Evolutionary conservation across 2,329 filamentous ascomycete genomes (phyloP).

Genomic region (Didymella exigua): DNA sequence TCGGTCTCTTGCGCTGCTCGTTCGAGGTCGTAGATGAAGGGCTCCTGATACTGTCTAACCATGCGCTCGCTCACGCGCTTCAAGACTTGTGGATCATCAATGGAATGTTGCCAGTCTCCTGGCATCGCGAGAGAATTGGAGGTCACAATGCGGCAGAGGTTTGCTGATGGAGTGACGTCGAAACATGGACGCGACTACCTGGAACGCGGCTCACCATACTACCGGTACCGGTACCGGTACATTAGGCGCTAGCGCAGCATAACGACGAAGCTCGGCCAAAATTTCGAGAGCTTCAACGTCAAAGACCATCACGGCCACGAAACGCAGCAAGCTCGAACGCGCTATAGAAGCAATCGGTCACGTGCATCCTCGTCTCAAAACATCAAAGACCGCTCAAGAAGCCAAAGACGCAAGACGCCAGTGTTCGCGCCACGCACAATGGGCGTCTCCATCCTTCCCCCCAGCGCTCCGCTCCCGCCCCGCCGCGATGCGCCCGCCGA

Average conservation of each 20-base stretch:
- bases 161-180: conserved; percentile 34
- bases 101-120: neutral
- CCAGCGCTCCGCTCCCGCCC: conserved; percentile 46
- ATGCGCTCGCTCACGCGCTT: neutral
- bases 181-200: conserved; percentile 16
- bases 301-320: neutral
- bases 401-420: neutral
- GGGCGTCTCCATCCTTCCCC: conserved; percentile 65
- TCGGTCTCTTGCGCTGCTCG: conserved; percentile 27
- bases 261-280: conserved; percentile 32
- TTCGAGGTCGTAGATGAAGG: conserved; percentile 38
- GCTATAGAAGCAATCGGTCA: neutral
- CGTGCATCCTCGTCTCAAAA: neutral
- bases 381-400: neutral
- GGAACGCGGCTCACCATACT: conserved; percentile 21
- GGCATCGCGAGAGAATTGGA: neutral
- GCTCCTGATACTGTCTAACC: conserved; percentile 19
- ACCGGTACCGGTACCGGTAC: no score
- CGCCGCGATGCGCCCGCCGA: conserved; percentile 47
- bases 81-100: neutral
- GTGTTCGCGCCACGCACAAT: conserved; percentile 45
- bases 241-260: conserved; percentile 11
- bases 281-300: conserved; percentile 30
- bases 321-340: neutral
- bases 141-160: neutral